Evolutionary conservation across 805 yeast species (phyloP), one percentile per base, ranked within the genome.

Genomic region (Diddensiella caesifluorescens): DNA sequence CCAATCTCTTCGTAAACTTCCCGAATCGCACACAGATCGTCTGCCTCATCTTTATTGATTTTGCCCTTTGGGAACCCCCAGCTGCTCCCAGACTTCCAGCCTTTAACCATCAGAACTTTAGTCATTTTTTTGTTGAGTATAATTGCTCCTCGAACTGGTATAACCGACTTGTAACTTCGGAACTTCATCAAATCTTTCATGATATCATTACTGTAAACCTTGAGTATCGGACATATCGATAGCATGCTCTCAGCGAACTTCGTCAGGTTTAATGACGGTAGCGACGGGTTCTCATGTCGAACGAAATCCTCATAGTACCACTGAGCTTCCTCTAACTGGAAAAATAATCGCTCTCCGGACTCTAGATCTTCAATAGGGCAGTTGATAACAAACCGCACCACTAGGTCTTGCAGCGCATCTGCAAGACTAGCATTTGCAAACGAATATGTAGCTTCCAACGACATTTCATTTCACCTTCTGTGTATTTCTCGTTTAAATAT

Each of bases 61-160:
- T 92, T 92, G 4, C 99, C 99, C 60, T 95, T 71, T 4, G 99
- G 99, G 56, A 92, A 92, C 5, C 95, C 83, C 97, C 97, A 92
- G 1, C 83, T 65, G n/a, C 71, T 60, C 23, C 67, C 64, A 9
- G 88, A 74, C 49, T 85, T 94, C 38, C 80, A 79, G 3, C 96
- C 97, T 57, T 85, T 80, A 4, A 92, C 95, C 49, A 92, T 65
- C 22, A 94, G 58, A 7, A 86, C 68, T 56, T 84, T 86, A 42
- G 79, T 74, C 67, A 87, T 60, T 25, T 72, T 74, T 40, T 73
- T 68, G 57, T 86, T 88, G 55, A 92, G 73, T 40, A 94, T 68
- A 5, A 95, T 95, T 34, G 90, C 92, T 23, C 99, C 99, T 54
- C 99, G 73, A 1, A 92, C 99, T 0, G 99, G 99, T 45, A 92